phyloP scores from a whole-genome alignment of 371 early-diverging fungal species.

The Actinomortierella wolfii region DNA sequence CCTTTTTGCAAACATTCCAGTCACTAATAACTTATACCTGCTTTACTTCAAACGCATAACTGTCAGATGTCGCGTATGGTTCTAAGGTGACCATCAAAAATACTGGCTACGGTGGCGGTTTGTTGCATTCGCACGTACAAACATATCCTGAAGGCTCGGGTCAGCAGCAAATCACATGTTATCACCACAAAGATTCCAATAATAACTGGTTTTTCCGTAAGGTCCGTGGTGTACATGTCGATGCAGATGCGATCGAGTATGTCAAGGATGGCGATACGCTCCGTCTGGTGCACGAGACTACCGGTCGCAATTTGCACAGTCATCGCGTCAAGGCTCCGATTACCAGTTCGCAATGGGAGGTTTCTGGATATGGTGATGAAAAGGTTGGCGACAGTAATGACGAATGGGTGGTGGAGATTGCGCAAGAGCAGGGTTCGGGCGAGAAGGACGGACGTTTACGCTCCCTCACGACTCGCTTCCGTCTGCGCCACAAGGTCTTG shows the following conservation, averaged over 20 bases:
- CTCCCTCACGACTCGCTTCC: slow-evolving; percentile 88
- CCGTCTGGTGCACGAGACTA: slow-evolving; percentile 79
- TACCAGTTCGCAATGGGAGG: slow-evolving; percentile 84
- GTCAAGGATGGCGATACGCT: slow-evolving; percentile 84
- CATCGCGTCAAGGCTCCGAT: slow-evolving; percentile 86
- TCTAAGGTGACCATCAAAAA: slow-evolving; percentile 92
- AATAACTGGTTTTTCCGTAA: slow-evolving; percentile 89
- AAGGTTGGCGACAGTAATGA: slow-evolving; percentile 82
- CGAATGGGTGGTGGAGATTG: slow-evolving; percentile 90
- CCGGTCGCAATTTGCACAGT: slow-evolving; percentile 84
- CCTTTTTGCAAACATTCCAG: neutral
- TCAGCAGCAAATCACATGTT: slow-evolving; percentile 99
- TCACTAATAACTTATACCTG: neutral
- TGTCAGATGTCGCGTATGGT: slow-evolving; percentile 90
- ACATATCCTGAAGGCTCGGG: slow-evolving; percentile 92
- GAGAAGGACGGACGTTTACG: slow-evolving; percentile 55
- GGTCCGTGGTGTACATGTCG: slow-evolving; percentile 35
- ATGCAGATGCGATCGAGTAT: slow-evolving; percentile 54
- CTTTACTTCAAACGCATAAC: neutral
- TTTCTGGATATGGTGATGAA: slow-evolving; percentile 82
- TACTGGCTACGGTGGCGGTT: slow-evolving; percentile 88
- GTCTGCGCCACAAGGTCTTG: slow-evolving; percentile 77
- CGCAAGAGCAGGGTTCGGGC: slow-evolving; percentile 54
- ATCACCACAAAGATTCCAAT: slow-evolving; percentile 97
- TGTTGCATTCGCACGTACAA: slow-evolving; percentile 98